phyloP scores from a whole-genome alignment of 192 early-diverging fungal species.

The Backusella luteola region DNA sequence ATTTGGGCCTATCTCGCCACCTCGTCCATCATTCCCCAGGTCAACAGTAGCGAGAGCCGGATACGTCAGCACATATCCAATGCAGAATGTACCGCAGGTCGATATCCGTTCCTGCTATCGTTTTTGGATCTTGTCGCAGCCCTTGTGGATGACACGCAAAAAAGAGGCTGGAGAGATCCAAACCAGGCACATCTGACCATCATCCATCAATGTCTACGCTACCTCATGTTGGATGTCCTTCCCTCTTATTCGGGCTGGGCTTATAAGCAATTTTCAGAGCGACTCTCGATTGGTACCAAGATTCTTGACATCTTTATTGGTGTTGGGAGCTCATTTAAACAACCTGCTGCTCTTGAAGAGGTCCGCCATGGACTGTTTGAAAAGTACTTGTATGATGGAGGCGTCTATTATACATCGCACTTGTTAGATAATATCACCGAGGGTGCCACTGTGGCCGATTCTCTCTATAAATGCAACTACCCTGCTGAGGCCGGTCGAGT shows the following conservation, averaged over 20 bases:
- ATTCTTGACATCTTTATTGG: conserved; percentile 26
- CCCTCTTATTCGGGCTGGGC: conserved; percentile 33
- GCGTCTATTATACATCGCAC: conserved; percentile 44
- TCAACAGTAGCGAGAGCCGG: not conserved
- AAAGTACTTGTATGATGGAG: conserved; percentile 49
- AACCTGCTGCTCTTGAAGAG: not conserved
- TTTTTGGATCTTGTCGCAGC: conserved; percentile 32
- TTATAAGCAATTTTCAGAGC: conserved; percentile 25
- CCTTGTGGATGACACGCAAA: conserved; percentile 26
- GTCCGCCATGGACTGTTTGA: conserved; percentile 36
- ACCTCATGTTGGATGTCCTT: conserved; percentile 26
- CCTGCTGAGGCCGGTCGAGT: conserved; percentile 17
- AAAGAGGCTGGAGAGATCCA: conserved; percentile 12
- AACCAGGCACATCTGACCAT: conserved; percentile 4
- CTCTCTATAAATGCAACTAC: conserved; percentile 25
- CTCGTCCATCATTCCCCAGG: conserved; percentile 20
- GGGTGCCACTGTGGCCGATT: conserved; percentile 35
- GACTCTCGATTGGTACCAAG: conserved; percentile 27
- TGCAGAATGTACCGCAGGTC: conserved; percentile 15
- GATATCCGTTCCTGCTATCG: conserved; percentile 24
- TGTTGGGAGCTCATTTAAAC: conserved; percentile 14
- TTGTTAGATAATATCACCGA: conserved; percentile 43
- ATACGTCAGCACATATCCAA: conserved; percentile 18
- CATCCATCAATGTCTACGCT: conserved; percentile 19
- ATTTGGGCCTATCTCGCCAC: conserved; percentile 25